Conservation (phyloP, 139 green algal genomes). For the Pycnococcus provasolii region DNA sequence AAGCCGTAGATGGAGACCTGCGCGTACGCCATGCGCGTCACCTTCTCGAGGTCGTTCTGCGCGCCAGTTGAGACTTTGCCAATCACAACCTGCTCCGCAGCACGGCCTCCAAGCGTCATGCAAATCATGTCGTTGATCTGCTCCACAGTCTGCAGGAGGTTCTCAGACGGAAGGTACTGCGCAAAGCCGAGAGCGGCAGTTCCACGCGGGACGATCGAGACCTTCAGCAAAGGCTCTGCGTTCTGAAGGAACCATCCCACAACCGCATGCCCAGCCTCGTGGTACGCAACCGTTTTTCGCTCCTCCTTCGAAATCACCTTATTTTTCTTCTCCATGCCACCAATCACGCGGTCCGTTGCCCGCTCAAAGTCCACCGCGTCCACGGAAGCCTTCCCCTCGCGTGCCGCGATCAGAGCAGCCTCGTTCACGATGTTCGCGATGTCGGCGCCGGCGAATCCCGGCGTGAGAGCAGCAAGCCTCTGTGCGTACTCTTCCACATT, state of each 20-base stretch:
- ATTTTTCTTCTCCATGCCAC: constrained; percentile 97
- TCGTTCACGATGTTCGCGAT: constrained; percentile 99
- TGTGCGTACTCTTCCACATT: constrained; percentile 58
- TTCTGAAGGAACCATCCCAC: constrained; percentile 95
- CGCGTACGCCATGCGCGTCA: constrained; percentile 93
- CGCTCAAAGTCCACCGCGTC: constrained; percentile 83
- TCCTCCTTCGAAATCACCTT: constrained; percentile 86
- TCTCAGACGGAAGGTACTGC: constrained; percentile 98
- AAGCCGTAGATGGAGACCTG: constrained; percentile 91
- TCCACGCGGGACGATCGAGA: constrained; percentile 93
- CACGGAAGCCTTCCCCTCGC: constrained; percentile 41
- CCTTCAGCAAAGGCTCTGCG: constrained; percentile 95
- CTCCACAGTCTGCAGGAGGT: constrained; percentile 87
- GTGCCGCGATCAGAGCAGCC: constrained; percentile 85
- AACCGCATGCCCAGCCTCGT: constrained; percentile 86
- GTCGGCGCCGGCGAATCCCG: constrained; percentile 87
- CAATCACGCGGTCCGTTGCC: constrained; percentile 93
- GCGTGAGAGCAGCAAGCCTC: constrained; percentile 88
- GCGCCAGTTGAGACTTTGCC: constrained; percentile 89
- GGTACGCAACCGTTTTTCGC: constrained; percentile 90
- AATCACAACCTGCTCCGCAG: constrained; percentile 90
- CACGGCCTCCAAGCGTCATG: constrained; percentile 87
- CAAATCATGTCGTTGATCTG: constrained; percentile 83
- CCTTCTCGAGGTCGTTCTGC: constrained; percentile 95
- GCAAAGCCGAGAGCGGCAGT: constrained; percentile 91